A percentile compares a stretch with the other conserved stretches of the same genome.
phyloP scores from a whole-genome alignment of 2,329 filamentous ascomycete genomes.

The Diaporthe australafricana region DNA sequence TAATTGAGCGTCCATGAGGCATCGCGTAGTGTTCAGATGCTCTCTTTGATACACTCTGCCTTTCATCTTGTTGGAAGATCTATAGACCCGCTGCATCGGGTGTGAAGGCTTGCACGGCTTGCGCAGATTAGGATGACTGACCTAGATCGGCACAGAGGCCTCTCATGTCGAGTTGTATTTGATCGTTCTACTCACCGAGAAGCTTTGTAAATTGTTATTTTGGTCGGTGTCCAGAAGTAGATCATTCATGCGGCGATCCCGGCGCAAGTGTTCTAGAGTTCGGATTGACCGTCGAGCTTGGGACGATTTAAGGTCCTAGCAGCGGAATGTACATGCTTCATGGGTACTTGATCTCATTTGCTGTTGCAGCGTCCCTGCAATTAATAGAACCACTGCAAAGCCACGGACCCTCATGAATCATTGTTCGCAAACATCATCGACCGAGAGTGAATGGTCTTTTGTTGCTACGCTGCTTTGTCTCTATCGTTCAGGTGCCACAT shows the following conservation, averaged over 20 bases:
- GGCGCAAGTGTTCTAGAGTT: neutral
- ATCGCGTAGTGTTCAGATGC: too few species aligned
- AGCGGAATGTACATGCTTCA: too few species aligned
- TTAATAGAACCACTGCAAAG: neutral
- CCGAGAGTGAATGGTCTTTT: neutral
- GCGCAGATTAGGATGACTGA: neutral
- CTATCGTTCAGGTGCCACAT: too few species aligned
- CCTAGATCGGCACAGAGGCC: neutral
- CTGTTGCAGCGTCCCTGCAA: neutral
- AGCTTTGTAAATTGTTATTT: neutral
- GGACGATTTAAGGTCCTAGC: neutral
- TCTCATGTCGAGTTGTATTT: neutral
- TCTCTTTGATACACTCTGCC: neutral
- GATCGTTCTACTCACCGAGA: neutral
- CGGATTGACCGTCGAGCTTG: neutral
- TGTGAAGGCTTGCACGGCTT: neutral
- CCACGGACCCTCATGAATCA: too few species aligned
- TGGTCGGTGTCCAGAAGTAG: slow-evolving; percentile 1
- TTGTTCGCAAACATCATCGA: too few species aligned
- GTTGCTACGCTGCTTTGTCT: too few species aligned
- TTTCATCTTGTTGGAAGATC: neutral
- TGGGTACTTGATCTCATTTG: too few species aligned
- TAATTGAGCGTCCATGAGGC: too few species aligned
- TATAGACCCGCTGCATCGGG: neutral
- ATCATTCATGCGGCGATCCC: neutral